Conservation (phyloP, 1,284 basidiomycete genomes). For the Boletus holoroseus region DNA sequence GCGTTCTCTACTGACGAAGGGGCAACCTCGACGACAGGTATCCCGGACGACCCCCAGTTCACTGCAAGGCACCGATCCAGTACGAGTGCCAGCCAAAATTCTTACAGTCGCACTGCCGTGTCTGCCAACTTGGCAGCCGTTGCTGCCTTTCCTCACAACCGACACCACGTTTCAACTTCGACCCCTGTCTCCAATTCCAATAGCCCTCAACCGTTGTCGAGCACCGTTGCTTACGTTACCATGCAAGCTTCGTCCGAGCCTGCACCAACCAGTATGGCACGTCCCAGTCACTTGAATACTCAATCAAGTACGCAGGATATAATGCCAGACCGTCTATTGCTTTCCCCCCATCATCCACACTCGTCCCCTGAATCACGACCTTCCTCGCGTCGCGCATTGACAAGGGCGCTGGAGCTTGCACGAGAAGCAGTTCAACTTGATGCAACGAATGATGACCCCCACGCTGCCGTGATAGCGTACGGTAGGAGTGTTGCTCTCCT, state of each 20-base stretch:
- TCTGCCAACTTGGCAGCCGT: constrained; percentile 55
- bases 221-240: constrained; percentile 35
- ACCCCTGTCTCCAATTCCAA: constrained; percentile 26
- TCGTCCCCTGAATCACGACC: constrained; percentile 42
- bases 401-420: constrained; percentile 74
- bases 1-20: constrained; percentile 25
- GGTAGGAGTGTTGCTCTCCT: constrained; percentile 75
- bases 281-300: constrained; percentile 35
- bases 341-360: constrained; percentile 40
- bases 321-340: constrained; percentile 40
- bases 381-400: constrained; percentile 73
- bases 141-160: constrained; percentile 54
- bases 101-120: constrained; percentile 45
- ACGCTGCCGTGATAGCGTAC: constrained; percentile 75
- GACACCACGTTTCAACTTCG: constrained; percentile 41
- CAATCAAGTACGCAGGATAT: constrained; percentile 36
- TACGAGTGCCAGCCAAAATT: constrained; percentile 34
- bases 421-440: constrained; percentile 78
- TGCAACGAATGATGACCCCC: constrained; percentile 74
- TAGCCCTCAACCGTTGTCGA: constrained; percentile 26
- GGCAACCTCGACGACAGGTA: constrained; percentile 5
- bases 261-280: constrained; percentile 47
- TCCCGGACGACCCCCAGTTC: constrained; percentile 20
- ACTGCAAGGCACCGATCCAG: constrained; percentile 25
- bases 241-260: constrained; percentile 46